phyloP scores from a whole-genome alignment of 805 yeast species.

The Sporopachydermia quercuum region DNA sequence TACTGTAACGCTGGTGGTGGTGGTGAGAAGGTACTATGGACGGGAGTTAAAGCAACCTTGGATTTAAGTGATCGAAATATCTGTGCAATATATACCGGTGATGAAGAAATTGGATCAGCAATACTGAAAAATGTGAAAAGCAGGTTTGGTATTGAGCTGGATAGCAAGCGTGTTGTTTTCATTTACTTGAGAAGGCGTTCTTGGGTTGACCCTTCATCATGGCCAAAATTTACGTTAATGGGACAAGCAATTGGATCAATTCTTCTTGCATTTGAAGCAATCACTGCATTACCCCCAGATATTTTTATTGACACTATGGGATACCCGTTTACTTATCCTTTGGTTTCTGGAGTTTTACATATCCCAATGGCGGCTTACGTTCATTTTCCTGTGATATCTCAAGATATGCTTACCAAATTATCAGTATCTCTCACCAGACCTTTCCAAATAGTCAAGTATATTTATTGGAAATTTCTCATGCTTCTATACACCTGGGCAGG shows the following conservation, averaged over 20 bases:
- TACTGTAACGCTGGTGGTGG: slow-evolving; percentile 96
- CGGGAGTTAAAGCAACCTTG: slow-evolving; percentile 66
- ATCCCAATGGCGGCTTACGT: slow-evolving; percentile 78
- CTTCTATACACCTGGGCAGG: slow-evolving; percentile 53
- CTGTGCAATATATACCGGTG: slow-evolving; percentile 64
- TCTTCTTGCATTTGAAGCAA: slow-evolving; percentile 53
- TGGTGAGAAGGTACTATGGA: slow-evolving; percentile 95
- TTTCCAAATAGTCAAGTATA: slow-evolving; percentile 25
- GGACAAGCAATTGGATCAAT: slow-evolving; percentile 83
- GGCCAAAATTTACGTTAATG: slow-evolving; percentile 68
- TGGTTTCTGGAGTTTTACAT: slow-evolving; percentile 37
- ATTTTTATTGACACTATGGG: slow-evolving; percentile 88
- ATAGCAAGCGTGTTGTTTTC: slow-evolving; percentile 40
- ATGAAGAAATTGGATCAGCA: slow-evolving; percentile 20
- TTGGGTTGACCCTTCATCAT: slow-evolving; percentile 53
- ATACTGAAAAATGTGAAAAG: slow-evolving; percentile 27
- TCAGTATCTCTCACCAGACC: slow-evolving; percentile 10
- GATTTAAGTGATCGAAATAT: slow-evolving; percentile 31
- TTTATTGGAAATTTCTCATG: slow-evolving; percentile 64
- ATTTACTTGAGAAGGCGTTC: slow-evolving; percentile 41
- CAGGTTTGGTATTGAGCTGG: slow-evolving; percentile 42
- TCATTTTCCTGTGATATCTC: slow-evolving; percentile 88
- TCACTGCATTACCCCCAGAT: slow-evolving; percentile 61
- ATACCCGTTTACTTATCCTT: slow-evolving; percentile 71
- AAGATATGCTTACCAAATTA: slow-evolving; percentile 54